These are phyloP conservation scores for Macadamia integrifolia DNA, from an alignment of 164 flowering plant species.

Conservation along the genomic window DNA sequence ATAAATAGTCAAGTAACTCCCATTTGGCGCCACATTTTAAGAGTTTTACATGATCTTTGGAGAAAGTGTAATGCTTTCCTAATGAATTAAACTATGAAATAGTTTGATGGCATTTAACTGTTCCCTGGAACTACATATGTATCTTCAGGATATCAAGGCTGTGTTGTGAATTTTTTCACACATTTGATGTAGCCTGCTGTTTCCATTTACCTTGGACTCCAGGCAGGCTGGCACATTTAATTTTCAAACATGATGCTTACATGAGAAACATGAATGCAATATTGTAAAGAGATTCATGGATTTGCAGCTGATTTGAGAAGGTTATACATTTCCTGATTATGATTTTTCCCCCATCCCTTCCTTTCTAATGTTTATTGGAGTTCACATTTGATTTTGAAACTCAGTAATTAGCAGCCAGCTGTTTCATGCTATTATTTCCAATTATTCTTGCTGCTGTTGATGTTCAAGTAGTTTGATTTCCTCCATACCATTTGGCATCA, in stretches of 20 bases:
- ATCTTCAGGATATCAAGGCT: neutral
- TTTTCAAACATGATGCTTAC: neutral
- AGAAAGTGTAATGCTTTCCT: neutral
- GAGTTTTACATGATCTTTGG: neutral
- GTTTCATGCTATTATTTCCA: constrained; percentile 11
- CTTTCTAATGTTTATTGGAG: constrained; percentile 1
- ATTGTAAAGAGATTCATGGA: neutral
- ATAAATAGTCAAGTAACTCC: constrained; percentile 1
- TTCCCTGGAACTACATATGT: neutral
- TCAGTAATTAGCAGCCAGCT: constrained; percentile 11
- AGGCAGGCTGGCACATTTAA: neutral
- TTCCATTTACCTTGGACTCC: too few species aligned
- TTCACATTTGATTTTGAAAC: constrained; percentile 5
- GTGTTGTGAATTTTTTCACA: too few species aligned
- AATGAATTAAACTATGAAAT: neutral
- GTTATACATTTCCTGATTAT: neutral
- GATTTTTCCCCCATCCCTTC: neutral
- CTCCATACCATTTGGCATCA: constrained; percentile 29
- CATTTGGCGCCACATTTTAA: neutral
- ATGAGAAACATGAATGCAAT: neutral
- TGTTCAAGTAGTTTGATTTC: constrained; percentile 15
- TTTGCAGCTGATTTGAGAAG: neutral
- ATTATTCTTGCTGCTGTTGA: constrained; percentile 7
- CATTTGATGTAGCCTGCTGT: neutral
- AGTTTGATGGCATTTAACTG: neutral